A percentile compares a stretch with the other conserved stretches of the same genome.
Evolutionary conservation across 352 stramenopile species (phyloP).

Genomic region (Globisporangium viniferum): DNA sequence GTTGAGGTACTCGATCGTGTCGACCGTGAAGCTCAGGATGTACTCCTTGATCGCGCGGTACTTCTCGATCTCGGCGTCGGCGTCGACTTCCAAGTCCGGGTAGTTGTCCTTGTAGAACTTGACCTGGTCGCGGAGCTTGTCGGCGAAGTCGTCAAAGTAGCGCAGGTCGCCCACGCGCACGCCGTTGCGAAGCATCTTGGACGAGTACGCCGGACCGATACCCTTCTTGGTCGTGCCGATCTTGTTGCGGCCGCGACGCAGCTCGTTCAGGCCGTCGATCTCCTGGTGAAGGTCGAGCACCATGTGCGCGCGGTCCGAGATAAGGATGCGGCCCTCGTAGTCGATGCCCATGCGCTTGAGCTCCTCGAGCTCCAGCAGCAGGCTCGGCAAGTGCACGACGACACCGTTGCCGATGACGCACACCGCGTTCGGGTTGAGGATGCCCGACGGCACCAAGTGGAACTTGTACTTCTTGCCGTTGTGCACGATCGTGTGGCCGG

Average conservation of each 20-base stretch:
- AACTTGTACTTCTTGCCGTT: constrained; percentile 99
- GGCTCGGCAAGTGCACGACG: constrained; percentile 96
- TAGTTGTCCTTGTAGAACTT: constrained; percentile 92
- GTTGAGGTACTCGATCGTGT: constrained; percentile 98
- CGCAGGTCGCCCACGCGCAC: constrained; percentile 95
- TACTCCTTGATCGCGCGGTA: constrained; percentile 80
- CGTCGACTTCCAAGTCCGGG: constrained; percentile 72
- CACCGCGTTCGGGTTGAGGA: constrained; percentile 94
- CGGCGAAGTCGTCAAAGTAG: constrained; percentile 86
- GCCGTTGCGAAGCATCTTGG: constrained; percentile 98
- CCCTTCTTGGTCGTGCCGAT: constrained; percentile 99
- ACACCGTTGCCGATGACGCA: constrained; percentile 99
- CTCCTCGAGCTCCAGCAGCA: constrained; percentile 94
- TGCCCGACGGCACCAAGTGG: constrained; percentile 97
- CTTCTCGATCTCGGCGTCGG: constrained; percentile 83
- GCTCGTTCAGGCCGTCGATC: constrained; percentile 82
- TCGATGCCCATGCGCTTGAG: constrained; percentile 89
- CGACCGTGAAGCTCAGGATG: constrained; percentile 89
- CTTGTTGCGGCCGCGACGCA: constrained; percentile 92
- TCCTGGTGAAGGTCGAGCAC: constrained; percentile 99
- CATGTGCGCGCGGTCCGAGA: constrained; percentile 98
- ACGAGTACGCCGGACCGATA: constrained; percentile 98
- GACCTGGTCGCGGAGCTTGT: constrained; percentile 91
- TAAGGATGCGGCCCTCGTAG: constrained; percentile 92
- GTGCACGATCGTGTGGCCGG: constrained; percentile 99